Evolutionary conservation across 441 rosid species (phyloP), one percentile per base, ranked within the genome.

Genomic region (Populus hybrid): DNA sequence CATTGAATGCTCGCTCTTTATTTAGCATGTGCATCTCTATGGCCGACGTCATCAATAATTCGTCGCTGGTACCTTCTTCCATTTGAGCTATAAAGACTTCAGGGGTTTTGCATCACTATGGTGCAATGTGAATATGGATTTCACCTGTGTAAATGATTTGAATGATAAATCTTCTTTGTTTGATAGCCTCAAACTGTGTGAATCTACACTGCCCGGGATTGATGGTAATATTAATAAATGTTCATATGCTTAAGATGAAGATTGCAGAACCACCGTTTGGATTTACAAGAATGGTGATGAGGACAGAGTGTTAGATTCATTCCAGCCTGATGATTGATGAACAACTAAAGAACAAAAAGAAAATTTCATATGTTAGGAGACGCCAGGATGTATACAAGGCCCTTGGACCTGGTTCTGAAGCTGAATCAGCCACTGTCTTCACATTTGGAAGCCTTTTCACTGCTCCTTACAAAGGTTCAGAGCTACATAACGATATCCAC

Each of bases 371-470:
- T 73, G 83, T 87, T 74, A 94, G 97, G 86, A 89, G 82, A 74
- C 95, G 89, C 0, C 80, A 78, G 63, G 94, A 94, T 85, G 91
- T 91, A 74, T 88, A 75, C 64, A 91, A 84, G 85, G 67, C 79
- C 73, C 88, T 92, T 71, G 96, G 99, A 28, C 90, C 85, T 76
- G 93, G 92, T 71, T 86, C 91, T 10, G 85, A 84, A 86, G 92
- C 95, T 42, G 91, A 88, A 23, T 82, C 85, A 19, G 97, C 86
- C 21, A 73, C 85, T 74, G 84, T 96, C 80, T 66, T 94, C 69
- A 91, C 96, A 72, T 96, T 96, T 76, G 99, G 98, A 76, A 91
- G 92, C 76, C 91, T 96, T 64, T 96, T 92, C 81, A 91, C 96
- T 4, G 82, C 94, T 76, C 91, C 95, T 9, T 94, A 92, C 82